A percentile compares a stretch with the other conserved stretches of the same genome.
Evolutionary conservation across 352 stramenopile genomes (phyloP).

Genomic region (Phytophthora citricola): DNA sequence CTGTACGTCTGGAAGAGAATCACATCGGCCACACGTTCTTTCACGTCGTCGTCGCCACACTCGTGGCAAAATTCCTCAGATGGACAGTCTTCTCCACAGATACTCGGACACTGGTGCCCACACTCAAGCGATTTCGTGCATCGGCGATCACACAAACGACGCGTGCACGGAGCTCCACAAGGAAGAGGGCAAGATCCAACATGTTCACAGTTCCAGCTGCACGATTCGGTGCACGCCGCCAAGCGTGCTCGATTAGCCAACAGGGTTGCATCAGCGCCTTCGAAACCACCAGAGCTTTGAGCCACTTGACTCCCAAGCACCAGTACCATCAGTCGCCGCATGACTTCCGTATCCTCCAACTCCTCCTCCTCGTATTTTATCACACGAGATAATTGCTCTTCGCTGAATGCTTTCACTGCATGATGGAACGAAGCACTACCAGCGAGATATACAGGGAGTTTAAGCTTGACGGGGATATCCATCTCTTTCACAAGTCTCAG

Average conservation of each 20-base stretch:
- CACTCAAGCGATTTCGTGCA: conserved; percentile 61
- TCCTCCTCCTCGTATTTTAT: conserved; percentile 64
- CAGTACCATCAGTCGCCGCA: conserved; percentile 54
- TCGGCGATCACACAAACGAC: conserved; percentile 51
- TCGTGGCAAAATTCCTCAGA: conserved; percentile 58
- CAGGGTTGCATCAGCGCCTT: conserved; percentile 44
- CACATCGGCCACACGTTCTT: conserved; percentile 63
- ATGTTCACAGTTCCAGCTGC: conserved; percentile 77
- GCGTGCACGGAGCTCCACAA: conserved; percentile 60
- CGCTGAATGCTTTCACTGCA: conserved; percentile 67
- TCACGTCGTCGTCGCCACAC: conserved; percentile 48
- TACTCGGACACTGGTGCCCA: conserved; percentile 75
- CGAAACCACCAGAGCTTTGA: conserved; percentile 43
- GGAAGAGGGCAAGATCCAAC: conserved; percentile 58
- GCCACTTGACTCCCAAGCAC: conserved; percentile 71
- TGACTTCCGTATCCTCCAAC: conserved; percentile 48
- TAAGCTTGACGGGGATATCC: conserved; percentile 40
- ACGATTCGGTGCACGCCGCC: conserved; percentile 72
- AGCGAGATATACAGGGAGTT: conserved; percentile 61
- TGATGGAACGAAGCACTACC: conserved; percentile 72
- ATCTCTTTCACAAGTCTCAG: conserved; percentile 73
- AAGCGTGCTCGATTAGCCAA: conserved; percentile 61
- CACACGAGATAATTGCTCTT: conserved; percentile 69
- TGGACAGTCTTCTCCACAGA: conserved; percentile 82
- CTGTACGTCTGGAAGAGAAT: conserved; percentile 64